phyloP scores from a whole-genome alignment of 148 eudicot species.

The Camellia lanceoleosa region DNA sequence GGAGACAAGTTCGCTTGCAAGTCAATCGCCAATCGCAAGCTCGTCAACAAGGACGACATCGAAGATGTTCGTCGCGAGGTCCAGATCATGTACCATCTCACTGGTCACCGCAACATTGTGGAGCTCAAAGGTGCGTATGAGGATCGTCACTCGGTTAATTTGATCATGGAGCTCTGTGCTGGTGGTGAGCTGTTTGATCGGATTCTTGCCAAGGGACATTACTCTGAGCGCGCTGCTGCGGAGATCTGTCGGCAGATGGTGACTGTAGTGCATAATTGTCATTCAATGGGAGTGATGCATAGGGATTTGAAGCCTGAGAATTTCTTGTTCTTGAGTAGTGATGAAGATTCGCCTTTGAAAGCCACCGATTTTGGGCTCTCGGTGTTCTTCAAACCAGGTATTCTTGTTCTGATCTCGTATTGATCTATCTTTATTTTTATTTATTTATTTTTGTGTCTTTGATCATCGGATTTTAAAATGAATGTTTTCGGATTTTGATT shows the following conservation, averaged over 20 bases:
- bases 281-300: conserved; percentile 94
- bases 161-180: conserved; percentile 85
- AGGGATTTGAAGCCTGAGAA: conserved; percentile 93
- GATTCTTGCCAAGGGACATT: conserved; percentile 82
- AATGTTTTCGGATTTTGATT: too few relatives aligned
- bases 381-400: conserved; percentile 78
- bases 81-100: conserved; percentile 91
- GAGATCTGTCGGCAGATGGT: conserved; percentile 74
- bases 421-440: not conserved
- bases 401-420: not conserved
- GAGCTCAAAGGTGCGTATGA: conserved; percentile 78
- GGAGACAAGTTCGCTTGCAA: conserved; percentile 68
- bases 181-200: conserved; percentile 94
- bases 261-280: conserved; percentile 80
- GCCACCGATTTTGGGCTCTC: conserved; percentile 95
- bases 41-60: conserved; percentile 57
- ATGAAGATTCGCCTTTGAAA: conserved; percentile 75
- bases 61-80: conserved; percentile 90
- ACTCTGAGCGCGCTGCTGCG: conserved; percentile 87
- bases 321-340: conserved; percentile 60
- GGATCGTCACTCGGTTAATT: conserved; percentile 76
- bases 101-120: conserved; percentile 82
- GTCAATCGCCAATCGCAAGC: conserved; percentile 78
- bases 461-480: too few relatives aligned
- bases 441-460: too few relatives aligned